Evolutionary conservation across 2,329 filamentous ascomycete genomes (phyloP).

Genomic region (Pseudopithomyces chartarum): DNA sequence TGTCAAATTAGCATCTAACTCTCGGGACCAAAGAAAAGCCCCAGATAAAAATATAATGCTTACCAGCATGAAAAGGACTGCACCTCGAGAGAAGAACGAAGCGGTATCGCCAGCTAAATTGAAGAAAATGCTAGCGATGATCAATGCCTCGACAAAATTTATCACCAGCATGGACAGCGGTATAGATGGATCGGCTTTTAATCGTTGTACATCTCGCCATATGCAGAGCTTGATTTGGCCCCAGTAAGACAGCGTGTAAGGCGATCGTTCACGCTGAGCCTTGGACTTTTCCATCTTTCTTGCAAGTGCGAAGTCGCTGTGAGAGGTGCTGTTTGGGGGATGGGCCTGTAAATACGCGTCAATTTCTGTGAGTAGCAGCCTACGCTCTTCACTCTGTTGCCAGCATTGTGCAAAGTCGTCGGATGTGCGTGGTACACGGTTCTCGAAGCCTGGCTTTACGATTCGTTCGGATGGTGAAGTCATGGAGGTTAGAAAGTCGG

Average conservation of each 20-base stretch:
- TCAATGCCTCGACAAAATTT: slow-evolving; percentile 76
- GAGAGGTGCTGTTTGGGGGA: slow-evolving; percentile 49
- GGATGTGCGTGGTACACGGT: slow-evolving; percentile 53
- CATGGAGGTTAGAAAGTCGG: slow-evolving; percentile 79
- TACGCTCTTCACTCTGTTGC: slow-evolving; percentile 58
- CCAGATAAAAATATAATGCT: slow-evolving; percentile 21
- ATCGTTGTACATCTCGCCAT: slow-evolving; percentile 76
- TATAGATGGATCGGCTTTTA: slow-evolving; percentile 76
- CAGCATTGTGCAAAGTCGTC: slow-evolving; percentile 58
- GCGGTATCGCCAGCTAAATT: slow-evolving; percentile 67
- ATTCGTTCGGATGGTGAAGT: slow-evolving; percentile 58
- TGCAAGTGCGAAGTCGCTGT: slow-evolving; percentile 37
- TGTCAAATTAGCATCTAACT: slow-evolving; percentile 71
- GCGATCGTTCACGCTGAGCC: slow-evolving; percentile 66
- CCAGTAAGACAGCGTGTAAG: slow-evolving; percentile 77
- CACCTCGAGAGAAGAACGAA: slow-evolving; percentile 81
- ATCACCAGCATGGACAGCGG: slow-evolving; percentile 70
- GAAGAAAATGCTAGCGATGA: slow-evolving; percentile 82
- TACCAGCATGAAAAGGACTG: slow-evolving; percentile 71
- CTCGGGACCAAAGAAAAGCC: slow-evolving; percentile 34
- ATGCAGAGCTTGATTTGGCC: slow-evolving; percentile 82
- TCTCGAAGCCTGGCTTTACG: slow-evolving; percentile 50
- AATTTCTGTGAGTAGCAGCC: slow-evolving; percentile 49
- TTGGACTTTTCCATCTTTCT: slow-evolving; percentile 52
- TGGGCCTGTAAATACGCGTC: slow-evolving; percentile 52